Evolutionary conservation across 805 yeast species (phyloP).

Genomic region (Candida sanyiensis): DNA sequence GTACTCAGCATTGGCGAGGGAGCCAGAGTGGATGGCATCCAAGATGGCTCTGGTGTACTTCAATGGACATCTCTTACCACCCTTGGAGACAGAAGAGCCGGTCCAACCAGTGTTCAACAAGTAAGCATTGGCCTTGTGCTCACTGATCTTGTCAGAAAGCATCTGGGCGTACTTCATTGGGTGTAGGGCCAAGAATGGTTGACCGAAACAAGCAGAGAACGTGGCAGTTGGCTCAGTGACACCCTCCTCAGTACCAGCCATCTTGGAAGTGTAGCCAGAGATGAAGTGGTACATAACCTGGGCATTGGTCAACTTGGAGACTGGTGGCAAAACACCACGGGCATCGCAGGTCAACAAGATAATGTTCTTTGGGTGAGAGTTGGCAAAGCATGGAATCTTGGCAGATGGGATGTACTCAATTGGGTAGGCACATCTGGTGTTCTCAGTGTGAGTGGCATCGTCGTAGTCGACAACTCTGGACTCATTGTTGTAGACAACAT

Average conservation of each 20-base stretch:
- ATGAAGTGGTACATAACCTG: slow-evolving; percentile 99
- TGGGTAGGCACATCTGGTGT: slow-evolving; percentile 98
- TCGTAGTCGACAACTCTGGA: slow-evolving; percentile 82
- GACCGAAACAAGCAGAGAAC: slow-evolving; percentile 98
- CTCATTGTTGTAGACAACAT: slow-evolving; percentile 75
- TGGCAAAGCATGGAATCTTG: slow-evolving; percentile 88
- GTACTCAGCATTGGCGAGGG: slow-evolving; percentile 69
- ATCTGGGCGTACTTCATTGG: slow-evolving; percentile 98
- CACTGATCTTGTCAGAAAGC: slow-evolving; percentile 84
- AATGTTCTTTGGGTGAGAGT: slow-evolving; percentile 87
- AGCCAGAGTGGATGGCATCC: slow-evolving; percentile 91
- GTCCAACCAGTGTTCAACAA: slow-evolving; percentile 98
- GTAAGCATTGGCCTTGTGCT: slow-evolving; percentile 92
- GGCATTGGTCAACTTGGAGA: slow-evolving; percentile 84
- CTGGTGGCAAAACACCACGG: slow-evolving; percentile 96
- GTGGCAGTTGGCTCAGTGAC: slow-evolving; percentile 97
- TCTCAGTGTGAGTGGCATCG: slow-evolving; percentile 82
- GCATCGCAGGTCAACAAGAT: slow-evolving; percentile 95
- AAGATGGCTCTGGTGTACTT: slow-evolving; percentile 96
- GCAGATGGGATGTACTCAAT: slow-evolving; percentile 96
- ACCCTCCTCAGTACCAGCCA: slow-evolving; percentile 99
- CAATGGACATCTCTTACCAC: slow-evolving; percentile 96
- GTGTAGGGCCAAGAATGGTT: slow-evolving; percentile 95
- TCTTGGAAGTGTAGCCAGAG: slow-evolving; percentile 97
- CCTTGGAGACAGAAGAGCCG: slow-evolving; percentile 85